Evolutionary conservation across 768 basidiomycete genomes (phyloP), one percentile per base, ranked within the genome.

Genomic region (Solioccasus polychromus): DNA sequence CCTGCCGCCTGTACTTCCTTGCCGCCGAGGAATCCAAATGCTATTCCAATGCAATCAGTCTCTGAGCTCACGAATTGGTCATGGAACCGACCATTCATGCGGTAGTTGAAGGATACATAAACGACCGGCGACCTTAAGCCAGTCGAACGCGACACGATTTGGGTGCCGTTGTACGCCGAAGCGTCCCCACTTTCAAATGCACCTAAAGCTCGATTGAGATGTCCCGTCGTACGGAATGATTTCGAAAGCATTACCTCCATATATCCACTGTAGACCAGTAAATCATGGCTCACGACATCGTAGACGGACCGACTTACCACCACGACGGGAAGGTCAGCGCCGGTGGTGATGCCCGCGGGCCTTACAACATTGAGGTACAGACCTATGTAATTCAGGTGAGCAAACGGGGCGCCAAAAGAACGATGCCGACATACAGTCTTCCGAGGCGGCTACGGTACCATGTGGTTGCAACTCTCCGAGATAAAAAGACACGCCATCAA

Each of bases 21-120:
- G 2, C 63, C 54, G 5, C 52, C 63, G 10, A 61, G 53, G 45
- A 67, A 67, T 24, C 59, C 65, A 40, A 64, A 61, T 2, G 61
- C 63, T 64, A 19, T 25, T 2, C 10, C 0, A 4, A 10, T 3
- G 15, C 18, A 5, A 39, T 39, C 20, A 50, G 39, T 4, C 5
- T 10, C 3, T 32, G 20, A 4, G 11, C 30, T 1, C 4, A 11
- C 19, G 11, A 24, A 4, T 8, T 31, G 7, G 11, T 11, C 30
- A 31, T 5, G 11, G 8, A 15, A 31, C 11, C 11, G 30, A 60
- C 61, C 54, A 25, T 58, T 60, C 37, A 60, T 11, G 15, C 57
- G 53, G 39, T 60, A 50, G 41, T 58, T 61, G 32, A 52, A 35
- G 18, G 55, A 57, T 6, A 59, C 53, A 32, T 55, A 53, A n/a